Evolutionary conservation across 108 stramenopile species (phyloP).

Genomic region (Aurantiochytrium sp.): DNA sequence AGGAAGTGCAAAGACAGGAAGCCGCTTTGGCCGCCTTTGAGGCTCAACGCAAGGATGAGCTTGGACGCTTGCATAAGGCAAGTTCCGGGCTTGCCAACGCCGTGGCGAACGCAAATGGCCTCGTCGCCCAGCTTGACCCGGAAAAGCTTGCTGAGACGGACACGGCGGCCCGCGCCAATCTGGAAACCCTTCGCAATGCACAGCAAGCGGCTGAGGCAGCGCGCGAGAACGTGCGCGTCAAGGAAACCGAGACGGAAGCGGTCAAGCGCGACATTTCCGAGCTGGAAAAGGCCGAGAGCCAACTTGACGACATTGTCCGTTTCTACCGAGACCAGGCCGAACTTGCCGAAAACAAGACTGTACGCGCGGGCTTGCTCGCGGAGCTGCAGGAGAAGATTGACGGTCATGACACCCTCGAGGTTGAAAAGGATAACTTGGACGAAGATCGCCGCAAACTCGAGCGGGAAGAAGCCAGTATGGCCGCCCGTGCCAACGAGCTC

Average conservation of each 20-base stretch:
- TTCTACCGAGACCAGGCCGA: not conserved
- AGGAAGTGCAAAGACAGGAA: not conserved
- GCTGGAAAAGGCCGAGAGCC: not conserved
- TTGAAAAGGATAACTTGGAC: conserved; percentile 21
- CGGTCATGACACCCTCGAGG: conserved; percentile 31
- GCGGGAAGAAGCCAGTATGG: conserved; percentile 27
- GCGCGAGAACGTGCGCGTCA: not conserved
- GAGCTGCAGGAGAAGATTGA: conserved; percentile 26
- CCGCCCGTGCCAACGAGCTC: not conserved
- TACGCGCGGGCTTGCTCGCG: conserved; percentile 26
- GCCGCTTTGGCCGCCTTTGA: not conserved
- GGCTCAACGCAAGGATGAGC: not conserved
- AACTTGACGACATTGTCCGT: not conserved
- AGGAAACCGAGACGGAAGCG: not conserved
- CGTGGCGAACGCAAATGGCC: not conserved
- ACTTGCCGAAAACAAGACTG: not conserved
- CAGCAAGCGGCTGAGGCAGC: not conserved
- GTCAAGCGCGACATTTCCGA: not conserved
- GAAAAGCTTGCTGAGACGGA: not conserved
- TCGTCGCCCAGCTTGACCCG: not conserved
- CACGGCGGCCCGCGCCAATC: not conserved
- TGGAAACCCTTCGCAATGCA: not conserved
- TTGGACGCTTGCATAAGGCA: not conserved
- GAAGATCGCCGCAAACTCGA: conserved; percentile 23
- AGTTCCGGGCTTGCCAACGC: not conserved